Evolutionary conservation across 2,329 filamentous ascomycete species (phyloP).

Genomic region (Basipetospora chlamydospora): DNA sequence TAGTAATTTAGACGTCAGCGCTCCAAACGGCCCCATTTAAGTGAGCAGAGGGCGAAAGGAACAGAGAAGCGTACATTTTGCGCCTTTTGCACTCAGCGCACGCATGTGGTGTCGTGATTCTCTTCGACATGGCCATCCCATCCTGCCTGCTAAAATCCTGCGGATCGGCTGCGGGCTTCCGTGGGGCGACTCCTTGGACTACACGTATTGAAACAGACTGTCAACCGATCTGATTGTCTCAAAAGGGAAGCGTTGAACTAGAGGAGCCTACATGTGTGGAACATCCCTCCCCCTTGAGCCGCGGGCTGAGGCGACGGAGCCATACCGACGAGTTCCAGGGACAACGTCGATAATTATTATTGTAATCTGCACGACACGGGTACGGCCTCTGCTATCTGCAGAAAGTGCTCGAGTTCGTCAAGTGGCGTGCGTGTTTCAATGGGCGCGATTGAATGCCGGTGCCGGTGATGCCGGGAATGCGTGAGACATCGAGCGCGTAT

Average conservation of each 20-base stretch:
- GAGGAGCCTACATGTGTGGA: slow-evolving; percentile 19
- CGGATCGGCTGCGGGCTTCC: slow-evolving; percentile 30
- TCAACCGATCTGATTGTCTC: not conserved
- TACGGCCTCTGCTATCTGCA: too few relatives aligned
- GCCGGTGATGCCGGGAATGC: too few relatives aligned
- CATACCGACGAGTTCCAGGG: too few relatives aligned
- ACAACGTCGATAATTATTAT: too few relatives aligned
- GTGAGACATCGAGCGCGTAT: too few relatives aligned
- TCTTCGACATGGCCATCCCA: slow-evolving; percentile 24
- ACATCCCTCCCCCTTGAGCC: slow-evolving; percentile 33
- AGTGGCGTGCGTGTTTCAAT: too few relatives aligned
- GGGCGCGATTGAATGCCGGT: too few relatives aligned
- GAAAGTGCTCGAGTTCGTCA: too few relatives aligned
- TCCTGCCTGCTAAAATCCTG: slow-evolving; percentile 22
- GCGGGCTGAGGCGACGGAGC: slow-evolving; percentile 30
- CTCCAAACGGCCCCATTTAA: not conserved
- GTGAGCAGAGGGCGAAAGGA: not conserved
- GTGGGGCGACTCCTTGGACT: slow-evolving; percentile 37
- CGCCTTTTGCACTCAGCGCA: slow-evolving; percentile 66
- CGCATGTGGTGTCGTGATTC: slow-evolving; percentile 45
- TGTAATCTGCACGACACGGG: too few relatives aligned
- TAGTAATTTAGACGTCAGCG: slow-evolving; percentile 10
- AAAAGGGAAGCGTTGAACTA: not conserved
- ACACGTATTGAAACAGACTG: slow-evolving; percentile 23
- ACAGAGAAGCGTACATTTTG: slow-evolving; percentile 62